A percentile compares a stretch with the other conserved stretches of the same genome.
phyloP scores from a whole-genome alignment of 306 rosid genomes.

The Quercus parvula region DNA sequence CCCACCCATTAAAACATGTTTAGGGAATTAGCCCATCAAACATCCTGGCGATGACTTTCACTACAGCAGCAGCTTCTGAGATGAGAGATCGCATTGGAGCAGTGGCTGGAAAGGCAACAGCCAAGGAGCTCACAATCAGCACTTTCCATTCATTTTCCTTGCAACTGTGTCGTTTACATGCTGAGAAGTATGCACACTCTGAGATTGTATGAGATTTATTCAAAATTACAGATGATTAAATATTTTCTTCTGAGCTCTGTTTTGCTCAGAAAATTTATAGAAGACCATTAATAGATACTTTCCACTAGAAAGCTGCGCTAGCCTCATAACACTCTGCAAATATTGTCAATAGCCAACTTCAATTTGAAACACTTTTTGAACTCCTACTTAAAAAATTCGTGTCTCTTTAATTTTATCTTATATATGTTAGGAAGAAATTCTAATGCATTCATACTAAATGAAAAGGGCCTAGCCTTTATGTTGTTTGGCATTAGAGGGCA shows the following conservation, averaged over 20 bases:
- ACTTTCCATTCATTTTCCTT: conserved; percentile 97
- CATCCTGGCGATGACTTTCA: conserved; percentile 94
- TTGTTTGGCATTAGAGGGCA: too few relatives aligned
- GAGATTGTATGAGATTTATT: conserved; percentile 5
- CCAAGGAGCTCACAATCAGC: conserved; percentile 85
- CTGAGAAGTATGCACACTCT: conserved; percentile 62
- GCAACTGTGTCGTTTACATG: conserved; percentile 91
- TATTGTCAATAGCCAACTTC: too few relatives aligned
- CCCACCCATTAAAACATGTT: conserved; percentile 16
- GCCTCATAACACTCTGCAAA: background rate
- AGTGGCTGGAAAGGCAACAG: conserved; percentile 72
- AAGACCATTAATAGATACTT: background rate
- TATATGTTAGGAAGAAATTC: background rate
- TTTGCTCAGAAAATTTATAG: background rate
- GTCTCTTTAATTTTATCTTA: background rate
- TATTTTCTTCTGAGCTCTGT: conserved; percentile 16
- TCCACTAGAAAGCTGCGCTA: background rate
- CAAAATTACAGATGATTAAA: conserved; percentile 6
- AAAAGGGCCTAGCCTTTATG: too few relatives aligned
- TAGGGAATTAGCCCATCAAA: conserved; percentile 74
- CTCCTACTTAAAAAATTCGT: too few relatives aligned
- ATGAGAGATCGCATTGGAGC: conserved; percentile 91
- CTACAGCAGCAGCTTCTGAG: conserved; percentile 93
- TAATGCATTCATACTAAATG: too few relatives aligned
- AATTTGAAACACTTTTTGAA: too few relatives aligned